Evolutionary conservation across 176 grass and related monocot species (phyloP).

Genomic region (Ensete glaucum): DNA sequence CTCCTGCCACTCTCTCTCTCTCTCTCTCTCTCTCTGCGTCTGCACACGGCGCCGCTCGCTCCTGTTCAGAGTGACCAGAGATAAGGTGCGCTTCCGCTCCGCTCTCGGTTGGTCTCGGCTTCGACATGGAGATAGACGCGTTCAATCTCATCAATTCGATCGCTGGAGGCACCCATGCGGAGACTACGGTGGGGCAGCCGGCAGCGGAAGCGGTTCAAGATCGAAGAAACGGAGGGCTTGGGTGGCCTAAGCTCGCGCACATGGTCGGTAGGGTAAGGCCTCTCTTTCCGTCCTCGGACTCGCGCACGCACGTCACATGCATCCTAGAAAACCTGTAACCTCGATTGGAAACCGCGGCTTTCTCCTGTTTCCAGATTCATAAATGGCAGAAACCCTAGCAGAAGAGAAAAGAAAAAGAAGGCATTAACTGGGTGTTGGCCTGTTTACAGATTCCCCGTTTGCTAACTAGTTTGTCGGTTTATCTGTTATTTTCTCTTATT

Average conservation of each 20-base stretch:
- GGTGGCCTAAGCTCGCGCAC: not conserved
- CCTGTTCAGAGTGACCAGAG: no score
- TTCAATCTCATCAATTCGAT: not conserved
- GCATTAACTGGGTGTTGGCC: not conserved
- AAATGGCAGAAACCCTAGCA: not conserved
- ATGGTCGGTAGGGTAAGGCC: not conserved
- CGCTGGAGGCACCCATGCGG: not conserved
- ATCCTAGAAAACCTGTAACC: not conserved
- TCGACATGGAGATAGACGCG: not conserved
- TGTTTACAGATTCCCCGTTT: not conserved
- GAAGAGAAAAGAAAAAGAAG: not conserved
- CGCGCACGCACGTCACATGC: not conserved
- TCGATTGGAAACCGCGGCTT: not conserved
- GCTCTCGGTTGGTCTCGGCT: not conserved
- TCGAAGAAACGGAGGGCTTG: not conserved
- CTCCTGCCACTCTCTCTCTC: no score
- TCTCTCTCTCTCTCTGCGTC: no score
- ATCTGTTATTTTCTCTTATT: not conserved
- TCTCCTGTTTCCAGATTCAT: conserved; percentile 1
- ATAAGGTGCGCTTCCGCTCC: no score
- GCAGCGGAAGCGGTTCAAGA: not conserved
- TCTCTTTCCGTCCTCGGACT: not conserved
- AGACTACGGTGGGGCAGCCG: not conserved
- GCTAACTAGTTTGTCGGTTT: not conserved
- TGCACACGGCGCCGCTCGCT: no score